Evolutionary conservation across 164 flowering plant genomes (phyloP).

Genomic region (Sedum album): DNA sequence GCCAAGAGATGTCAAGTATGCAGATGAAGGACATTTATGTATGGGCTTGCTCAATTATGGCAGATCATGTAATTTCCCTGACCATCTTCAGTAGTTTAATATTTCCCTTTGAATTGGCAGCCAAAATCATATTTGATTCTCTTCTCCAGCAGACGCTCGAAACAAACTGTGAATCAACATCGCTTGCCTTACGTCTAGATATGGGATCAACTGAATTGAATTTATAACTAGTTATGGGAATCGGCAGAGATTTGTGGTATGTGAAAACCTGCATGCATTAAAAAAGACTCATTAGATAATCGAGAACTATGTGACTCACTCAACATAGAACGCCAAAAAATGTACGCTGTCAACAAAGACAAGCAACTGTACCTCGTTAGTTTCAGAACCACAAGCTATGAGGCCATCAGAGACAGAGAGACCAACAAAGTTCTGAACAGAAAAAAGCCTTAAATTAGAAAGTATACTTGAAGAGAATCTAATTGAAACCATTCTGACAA

Average conservation of each 20-base stretch:
- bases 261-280: slow-evolving; percentile 47
- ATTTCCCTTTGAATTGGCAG: slow-evolving; percentile 75
- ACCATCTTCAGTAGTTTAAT: slow-evolving; percentile 65
- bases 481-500: not conserved
- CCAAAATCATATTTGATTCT: slow-evolving; percentile 62
- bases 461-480: not conserved
- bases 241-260: slow-evolving; percentile 69
- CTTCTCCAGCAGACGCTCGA: slow-evolving; percentile 86
- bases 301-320: not conserved
- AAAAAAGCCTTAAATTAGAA: not conserved
- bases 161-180: slow-evolving; percentile 72
- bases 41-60: not conserved
- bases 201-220: slow-evolving; percentile 69
- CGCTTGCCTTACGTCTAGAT: slow-evolving; percentile 52
- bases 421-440: slow-evolving; percentile 88
- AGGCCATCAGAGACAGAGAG: slow-evolving; percentile 75
- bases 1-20: not conserved
- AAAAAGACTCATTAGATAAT: not conserved
- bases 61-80: slow-evolving; percentile 15
- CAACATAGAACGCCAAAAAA: not conserved
- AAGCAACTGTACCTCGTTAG: slow-evolving; percentile 58
- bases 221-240: slow-evolving; percentile 77
- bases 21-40: not conserved
- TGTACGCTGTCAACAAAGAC: not conserved
- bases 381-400: slow-evolving; percentile 83